A percentile compares a stretch with the other conserved stretches of the same genome.
Conservation (phyloP, 2,329 filamentous ascomycete genomes). For the Mycosphaerella sp. region DNA sequence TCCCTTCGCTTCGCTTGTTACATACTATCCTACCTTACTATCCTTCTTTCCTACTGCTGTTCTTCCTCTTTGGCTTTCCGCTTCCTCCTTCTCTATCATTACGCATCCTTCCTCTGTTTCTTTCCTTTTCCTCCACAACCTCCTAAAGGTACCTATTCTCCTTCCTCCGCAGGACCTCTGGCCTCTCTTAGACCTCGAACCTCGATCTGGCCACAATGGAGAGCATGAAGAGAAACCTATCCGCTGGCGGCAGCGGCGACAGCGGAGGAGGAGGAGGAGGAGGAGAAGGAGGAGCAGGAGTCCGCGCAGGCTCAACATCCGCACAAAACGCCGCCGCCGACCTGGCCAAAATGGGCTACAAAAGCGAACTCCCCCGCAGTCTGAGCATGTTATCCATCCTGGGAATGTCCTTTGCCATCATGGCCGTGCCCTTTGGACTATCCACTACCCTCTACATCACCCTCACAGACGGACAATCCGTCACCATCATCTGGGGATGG, state of each 20-base stretch:
- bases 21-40: too few relatives aligned
- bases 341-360: constrained; percentile 62
- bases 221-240: not conserved
- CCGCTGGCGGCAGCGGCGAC: too few relatives aligned
- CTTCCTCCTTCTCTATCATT: constrained; percentile 3
- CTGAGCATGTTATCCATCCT: constrained; percentile 65
- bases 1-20: too few relatives aligned
- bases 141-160: too few relatives aligned
- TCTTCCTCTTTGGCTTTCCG: too few relatives aligned
- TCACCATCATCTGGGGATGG: constrained; percentile 67
- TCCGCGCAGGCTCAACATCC: constrained; percentile 27
- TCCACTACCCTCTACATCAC: constrained; percentile 64
- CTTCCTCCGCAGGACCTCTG: too few relatives aligned
- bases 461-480: constrained; percentile 60
- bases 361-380: constrained; percentile 59
- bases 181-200: too few relatives aligned
- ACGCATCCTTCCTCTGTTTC: not conserved
- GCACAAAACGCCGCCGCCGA: constrained; percentile 50
- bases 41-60: too few relatives aligned
- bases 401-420: constrained; percentile 67
- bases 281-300: not conserved
- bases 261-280: too few relatives aligned
- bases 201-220: not conserved
- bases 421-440: constrained; percentile 64
- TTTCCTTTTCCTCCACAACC: not conserved